Evolutionary conservation across 2,329 filamentous ascomycete genomes (phyloP), one percentile per base, ranked within the genome.

Genomic region (Lecanicillium sp.): DNA sequence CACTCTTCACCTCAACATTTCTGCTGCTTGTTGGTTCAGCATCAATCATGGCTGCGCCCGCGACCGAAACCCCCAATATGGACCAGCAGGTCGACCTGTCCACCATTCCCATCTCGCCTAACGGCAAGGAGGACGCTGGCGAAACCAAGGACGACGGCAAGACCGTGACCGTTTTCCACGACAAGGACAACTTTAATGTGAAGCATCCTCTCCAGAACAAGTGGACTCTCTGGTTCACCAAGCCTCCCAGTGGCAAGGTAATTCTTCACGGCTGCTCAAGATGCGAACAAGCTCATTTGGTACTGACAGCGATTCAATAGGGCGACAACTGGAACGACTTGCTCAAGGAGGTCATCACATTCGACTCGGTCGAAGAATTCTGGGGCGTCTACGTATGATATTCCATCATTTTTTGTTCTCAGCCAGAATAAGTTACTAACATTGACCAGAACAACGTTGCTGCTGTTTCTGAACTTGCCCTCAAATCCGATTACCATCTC

Each of bases 211-310:
- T 98, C 45, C 89, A 94, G 76, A 85, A 95, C 73, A 84, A 85
- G 60, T 98, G 92, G 92, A 96, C 92, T 43, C 73, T 98, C 41
- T 98, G 94, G 94, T 98, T 96, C 73, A 96, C 90, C 56, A 96
- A 96, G 77, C 90, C 92, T 38, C 85, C 90, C 31, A 94, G 82
- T 60, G 89, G 88, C 69, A 95, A 94, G 83, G 88, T 92, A 65
- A 43, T 33, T 25, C 13, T 5, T 3, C 12, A 29, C 14, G 35
- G 38, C 12, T 29, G 16, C 15, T 35, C 14, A 38, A 32, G 36
- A 40, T 47, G 49, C 13, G 20, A 11, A 37, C 32, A 22, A 17
- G 14, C 6, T 19, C 29, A 11, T 17, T 29, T 29, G 39, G 22
- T 38, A 45, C 48, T 59, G 44, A 60, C 42, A 38, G 25, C 25